Evolutionary conservation across 2,329 filamentous ascomycete species (phyloP), one percentile per base, ranked within the genome.

Genomic region (Monilinia polystroma): DNA sequence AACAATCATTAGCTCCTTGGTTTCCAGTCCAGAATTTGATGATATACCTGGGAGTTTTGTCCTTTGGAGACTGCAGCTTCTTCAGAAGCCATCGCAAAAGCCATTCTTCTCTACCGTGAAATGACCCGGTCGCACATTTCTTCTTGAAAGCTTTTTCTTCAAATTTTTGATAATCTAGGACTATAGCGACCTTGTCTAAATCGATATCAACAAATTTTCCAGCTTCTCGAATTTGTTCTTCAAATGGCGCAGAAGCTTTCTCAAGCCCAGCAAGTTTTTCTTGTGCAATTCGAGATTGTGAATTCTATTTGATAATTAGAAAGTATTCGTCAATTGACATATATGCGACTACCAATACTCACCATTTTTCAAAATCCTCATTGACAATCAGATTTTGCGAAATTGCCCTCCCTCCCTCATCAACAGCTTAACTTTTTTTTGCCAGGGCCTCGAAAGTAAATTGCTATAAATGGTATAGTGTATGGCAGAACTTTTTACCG

Each of bases 61-160:
- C 77, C 45, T 73, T 73, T 29, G 78, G 59, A 41, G 68, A 71
- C 81, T 83, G 73, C 63, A 89, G 70, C 73, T 84, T 87, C 72
- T 85, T 87, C 72, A 89, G 78, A 32, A 90, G 77, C 88, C 88
- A 90, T 73, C 84, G 83, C 67, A 90, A 75, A 18, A 89, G 81
- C 86, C 87, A 90, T 79, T 90, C 87, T 72, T 87, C 84, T 73
- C 85, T 83, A 38, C 72, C 75, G 70, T 75, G 73, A 67, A 73
- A 77, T 16, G 54, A 66, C 12, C 32, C 62, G 4, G 63, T 54
- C 43, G n/a, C 29, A 18, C 26, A 63, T 41, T 59, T 58, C 23
- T 68, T 66, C 7, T 54, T 52, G 35, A 41, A 63, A 29, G 62
- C 52, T 49, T 18, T 47, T 29, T 11, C 57, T 65, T 66, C 54